Percentiles rank a stretch among this genome's conserved stretches.
Evolutionary conservation across 2,329 filamentous ascomycete species (phyloP).

Genomic region (Xylaria sp.): DNA sequence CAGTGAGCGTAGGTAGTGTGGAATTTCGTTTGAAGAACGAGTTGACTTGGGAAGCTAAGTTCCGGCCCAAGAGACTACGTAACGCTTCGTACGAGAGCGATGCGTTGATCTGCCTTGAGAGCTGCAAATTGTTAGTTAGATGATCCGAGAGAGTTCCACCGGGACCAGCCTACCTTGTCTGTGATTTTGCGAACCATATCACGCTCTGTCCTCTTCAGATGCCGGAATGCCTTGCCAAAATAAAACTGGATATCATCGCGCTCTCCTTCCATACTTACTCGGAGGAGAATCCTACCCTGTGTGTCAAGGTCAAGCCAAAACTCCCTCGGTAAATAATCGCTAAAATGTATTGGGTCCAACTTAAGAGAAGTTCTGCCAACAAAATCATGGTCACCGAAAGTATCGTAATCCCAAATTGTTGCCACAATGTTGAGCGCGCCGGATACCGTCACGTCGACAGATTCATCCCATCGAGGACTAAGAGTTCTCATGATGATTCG

Average conservation of each 20-base stretch:
- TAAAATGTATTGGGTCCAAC: slow-evolving; percentile 96
- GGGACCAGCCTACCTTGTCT: slow-evolving; percentile 77
- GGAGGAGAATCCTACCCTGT: slow-evolving; percentile 86
- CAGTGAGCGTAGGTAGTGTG: slow-evolving; percentile 67
- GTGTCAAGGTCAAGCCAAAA: slow-evolving; percentile 99
- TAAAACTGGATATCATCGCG: slow-evolving; percentile 98
- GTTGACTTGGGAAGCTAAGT: slow-evolving; percentile 66
- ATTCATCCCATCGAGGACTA: slow-evolving; percentile 97
- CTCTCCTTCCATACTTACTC: slow-evolving; percentile 98
- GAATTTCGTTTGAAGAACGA: slow-evolving; percentile 62
- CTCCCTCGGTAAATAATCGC: slow-evolving; percentile 93
- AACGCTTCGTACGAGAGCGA: slow-evolving; percentile 87
- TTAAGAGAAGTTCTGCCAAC: slow-evolving; percentile 97
- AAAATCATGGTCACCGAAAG: slow-evolving; percentile 96
- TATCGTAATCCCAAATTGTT: slow-evolving; percentile 98
- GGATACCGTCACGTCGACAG: slow-evolving; percentile 92
- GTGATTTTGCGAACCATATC: slow-evolving; percentile 99
- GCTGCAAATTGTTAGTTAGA: slow-evolving; percentile 58
- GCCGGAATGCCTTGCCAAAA: slow-evolving; percentile 95
- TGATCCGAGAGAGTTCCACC: neutral
- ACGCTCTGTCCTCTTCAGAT: slow-evolving; percentile 92
- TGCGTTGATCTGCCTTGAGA: slow-evolving; percentile 91
- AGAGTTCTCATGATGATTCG: slow-evolving; percentile 89
- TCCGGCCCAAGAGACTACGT: slow-evolving; percentile 75
- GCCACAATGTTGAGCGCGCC: slow-evolving; percentile 94